Evolutionary conservation across 108 stramenopile species (phyloP).

Genomic region (Cyclotella choctawhatcheeana): DNA sequence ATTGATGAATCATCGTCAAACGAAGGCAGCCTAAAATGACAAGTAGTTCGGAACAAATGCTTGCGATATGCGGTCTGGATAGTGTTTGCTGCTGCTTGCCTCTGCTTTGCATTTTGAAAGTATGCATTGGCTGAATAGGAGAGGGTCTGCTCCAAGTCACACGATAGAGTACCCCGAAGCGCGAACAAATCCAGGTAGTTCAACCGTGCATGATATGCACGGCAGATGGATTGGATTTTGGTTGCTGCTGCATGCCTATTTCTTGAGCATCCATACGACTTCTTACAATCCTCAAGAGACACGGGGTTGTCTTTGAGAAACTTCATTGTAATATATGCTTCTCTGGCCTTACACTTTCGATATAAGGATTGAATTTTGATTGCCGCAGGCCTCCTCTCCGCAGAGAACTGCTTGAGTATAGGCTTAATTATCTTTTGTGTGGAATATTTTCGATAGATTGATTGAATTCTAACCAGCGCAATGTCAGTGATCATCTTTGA

Average conservation of each 20-base stretch:
- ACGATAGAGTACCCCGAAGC: not conserved
- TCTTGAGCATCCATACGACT: slow-evolving; percentile 4
- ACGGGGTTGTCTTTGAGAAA: not conserved
- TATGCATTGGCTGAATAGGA: not conserved
- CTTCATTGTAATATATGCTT: not conserved
- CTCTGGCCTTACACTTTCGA: slow-evolving; percentile 1
- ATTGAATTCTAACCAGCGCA: not conserved
- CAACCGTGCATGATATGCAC: not conserved
- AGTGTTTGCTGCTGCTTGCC: not conserved
- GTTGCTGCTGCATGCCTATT: not conserved
- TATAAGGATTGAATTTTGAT: not conserved
- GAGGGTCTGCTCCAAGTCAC: not conserved
- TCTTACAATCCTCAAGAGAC: not conserved
- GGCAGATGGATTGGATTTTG: not conserved
- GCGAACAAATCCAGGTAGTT: not conserved
- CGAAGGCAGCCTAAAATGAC: not conserved
- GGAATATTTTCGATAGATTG: not conserved
- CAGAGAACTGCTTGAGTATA: not conserved
- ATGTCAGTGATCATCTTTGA: not conserved
- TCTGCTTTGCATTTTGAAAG: not conserved
- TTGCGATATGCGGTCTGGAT: not conserved
- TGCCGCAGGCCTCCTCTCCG: not conserved
- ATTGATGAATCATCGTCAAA: not conserved
- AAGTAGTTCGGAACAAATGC: not conserved
- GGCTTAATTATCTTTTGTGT: not conserved